Evolutionary conservation across 148 eudicot genomes (phyloP), one percentile per base, ranked within the genome.

Genomic region (Arctostaphylos glauca): DNA sequence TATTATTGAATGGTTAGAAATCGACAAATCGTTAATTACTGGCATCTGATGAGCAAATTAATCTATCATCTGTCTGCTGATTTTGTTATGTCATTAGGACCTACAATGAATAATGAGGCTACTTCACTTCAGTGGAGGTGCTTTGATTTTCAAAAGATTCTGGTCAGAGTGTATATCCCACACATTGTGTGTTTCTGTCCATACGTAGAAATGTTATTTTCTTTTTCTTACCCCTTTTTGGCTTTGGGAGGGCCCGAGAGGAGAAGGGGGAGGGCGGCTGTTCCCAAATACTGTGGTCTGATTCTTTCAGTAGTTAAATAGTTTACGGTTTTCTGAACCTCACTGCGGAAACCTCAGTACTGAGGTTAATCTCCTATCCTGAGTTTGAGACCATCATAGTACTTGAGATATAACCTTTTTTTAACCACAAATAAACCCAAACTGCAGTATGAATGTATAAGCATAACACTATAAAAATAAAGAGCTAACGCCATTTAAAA

Each of bases 401-500:
- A 74, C 56, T 47, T 49, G 56, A 5, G n/a, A 48, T 48, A 74
- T 5, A 71, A 8, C 47, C 10, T 46, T 46, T 46, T 9, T 9
- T 6, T 4, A 3, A 38, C 18, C 25, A 19, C 2, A 70, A 19
- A 41, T n/a, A 6, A 15, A 70, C 49, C 9, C 9, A 38, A 41
- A 70, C 9, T 0, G 15, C n/a, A 15, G 5, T 70, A 2, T 16
- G 14, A 70, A 15, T 31, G 38, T 31, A 31, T 31, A 31, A 31
- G 38, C 38, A 43, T 44, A 31, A 43, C 4, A n/a, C 18, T 3
- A 41, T 10, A 18, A 16, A 16, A 9, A 50, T 76, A 38, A 31
- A 55, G 49, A 55, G 48, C 66, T 55, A 43, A 43, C 64, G 76
- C 77, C 72, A 66, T 86, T 82, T n/a, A 83, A 79, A 77, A 88